phyloP scores from a whole-genome alignment of 176 grass and related monocot genomes.

The Tillandsia fasciculata region DNA sequence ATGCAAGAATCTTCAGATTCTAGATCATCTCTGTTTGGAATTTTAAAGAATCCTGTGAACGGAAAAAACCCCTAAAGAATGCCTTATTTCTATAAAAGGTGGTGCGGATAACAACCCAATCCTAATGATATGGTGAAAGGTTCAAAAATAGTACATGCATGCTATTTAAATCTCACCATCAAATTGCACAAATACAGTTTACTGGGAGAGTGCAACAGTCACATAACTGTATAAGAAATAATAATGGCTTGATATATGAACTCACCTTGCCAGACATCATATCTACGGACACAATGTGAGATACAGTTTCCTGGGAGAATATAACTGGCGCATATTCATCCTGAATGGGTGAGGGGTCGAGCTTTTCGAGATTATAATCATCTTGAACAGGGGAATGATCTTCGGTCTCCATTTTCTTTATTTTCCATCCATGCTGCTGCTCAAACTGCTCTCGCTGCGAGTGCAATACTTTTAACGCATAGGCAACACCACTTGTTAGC shows the following conservation, averaged over 20 bases:
- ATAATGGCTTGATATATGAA: constrained; percentile 10
- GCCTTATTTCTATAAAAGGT: too few relatives aligned
- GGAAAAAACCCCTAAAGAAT: too few relatives aligned
- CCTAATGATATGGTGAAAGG: too few relatives aligned
- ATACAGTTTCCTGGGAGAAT: constrained; percentile 80
- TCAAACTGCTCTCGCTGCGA: constrained; percentile 56
- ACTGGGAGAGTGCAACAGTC: too few relatives aligned
- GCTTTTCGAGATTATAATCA: constrained; percentile 59
- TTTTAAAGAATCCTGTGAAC: too few relatives aligned
- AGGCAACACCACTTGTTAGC: constrained; percentile 69
- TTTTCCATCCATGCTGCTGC: constrained; percentile 54
- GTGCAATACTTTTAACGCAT: constrained; percentile 66
- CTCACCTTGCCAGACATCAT: constrained; percentile 84
- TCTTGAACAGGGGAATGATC: constrained; percentile 49
- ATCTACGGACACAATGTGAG: constrained; percentile 73
- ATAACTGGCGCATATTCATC: constrained; percentile 80
- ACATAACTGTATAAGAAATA: background rate
- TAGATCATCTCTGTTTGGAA: too few relatives aligned
- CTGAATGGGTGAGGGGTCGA: constrained; percentile 59
- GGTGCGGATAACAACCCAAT: too few relatives aligned
- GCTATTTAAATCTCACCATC: too few relatives aligned
- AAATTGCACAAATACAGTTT: too few relatives aligned
- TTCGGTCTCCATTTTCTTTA: constrained; percentile 74
- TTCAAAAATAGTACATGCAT: too few relatives aligned
- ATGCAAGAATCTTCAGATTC: too few relatives aligned